Conservation (phyloP, 2,329 filamentous ascomycete species). For the Scorias spongiosa region DNA sequence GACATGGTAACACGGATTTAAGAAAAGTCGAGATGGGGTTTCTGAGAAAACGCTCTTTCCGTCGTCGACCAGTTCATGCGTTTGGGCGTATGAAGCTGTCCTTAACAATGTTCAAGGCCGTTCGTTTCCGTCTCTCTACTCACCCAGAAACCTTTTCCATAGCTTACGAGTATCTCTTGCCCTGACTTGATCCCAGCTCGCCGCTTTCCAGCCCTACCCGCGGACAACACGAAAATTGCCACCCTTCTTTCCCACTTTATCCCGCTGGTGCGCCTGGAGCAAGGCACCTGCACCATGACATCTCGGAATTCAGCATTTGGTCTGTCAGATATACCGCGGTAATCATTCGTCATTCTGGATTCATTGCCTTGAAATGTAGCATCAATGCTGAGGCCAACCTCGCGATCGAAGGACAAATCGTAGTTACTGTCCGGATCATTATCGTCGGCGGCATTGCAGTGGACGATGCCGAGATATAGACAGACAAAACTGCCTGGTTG, state of each 20-base stretch:
- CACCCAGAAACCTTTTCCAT: constrained; percentile 30
- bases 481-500: constrained; percentile 31
- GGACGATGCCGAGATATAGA: constrained; percentile 35
- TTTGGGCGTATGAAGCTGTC: too few relatives aligned
- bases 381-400: constrained; percentile 33
- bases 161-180: constrained; percentile 38
- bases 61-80: too few relatives aligned
- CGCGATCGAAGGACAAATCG: constrained; percentile 36
- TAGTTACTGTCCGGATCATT: constrained; percentile 32
- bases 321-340: constrained; percentile 30
- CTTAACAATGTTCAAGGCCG: too few relatives aligned
- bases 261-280: constrained; percentile 20
- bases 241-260: constrained; percentile 31
- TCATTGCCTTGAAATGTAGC: constrained; percentile 35
- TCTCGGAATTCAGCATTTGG: constrained; percentile 26
- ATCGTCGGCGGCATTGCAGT: constrained; percentile 28
- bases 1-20: too few relatives aligned
- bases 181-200: constrained; percentile 32
- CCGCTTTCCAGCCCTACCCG: constrained; percentile 33
- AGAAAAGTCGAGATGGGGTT: too few relatives aligned
- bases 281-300: constrained; percentile 23
- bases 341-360: constrained; percentile 39
- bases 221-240: constrained; percentile 34
- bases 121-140: constrained; percentile 10
- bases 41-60: too few relatives aligned